These are phyloP conservation scores for Scenedesmus sp. DNA, from an alignment of 163 green algal species.

Conservation along the genomic window DNA sequence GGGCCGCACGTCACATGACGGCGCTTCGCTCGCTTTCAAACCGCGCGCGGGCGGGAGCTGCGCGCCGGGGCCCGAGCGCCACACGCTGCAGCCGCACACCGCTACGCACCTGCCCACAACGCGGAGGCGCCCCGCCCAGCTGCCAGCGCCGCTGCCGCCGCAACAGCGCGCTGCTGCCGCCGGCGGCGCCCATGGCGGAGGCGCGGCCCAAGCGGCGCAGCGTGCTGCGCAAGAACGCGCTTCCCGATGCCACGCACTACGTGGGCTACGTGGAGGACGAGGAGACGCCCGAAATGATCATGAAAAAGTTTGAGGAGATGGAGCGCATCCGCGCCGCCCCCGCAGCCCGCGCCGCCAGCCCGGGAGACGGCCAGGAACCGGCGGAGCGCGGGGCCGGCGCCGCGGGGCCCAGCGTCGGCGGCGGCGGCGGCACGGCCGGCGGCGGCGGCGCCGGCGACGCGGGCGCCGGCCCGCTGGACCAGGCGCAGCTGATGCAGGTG, in stretches of 20 bases:
- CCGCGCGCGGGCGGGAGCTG: too few relatives aligned
- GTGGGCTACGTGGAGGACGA: slow-evolving; percentile 89
- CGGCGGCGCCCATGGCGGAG: too few relatives aligned
- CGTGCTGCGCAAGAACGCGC: slow-evolving; percentile 47
- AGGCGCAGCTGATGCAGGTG: slow-evolving; percentile 74
- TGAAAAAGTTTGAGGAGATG: slow-evolving; percentile 94
- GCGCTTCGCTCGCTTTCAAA: too few relatives aligned
- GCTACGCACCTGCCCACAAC: too few relatives aligned
- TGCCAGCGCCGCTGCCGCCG: too few relatives aligned
- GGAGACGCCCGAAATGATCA: slow-evolving; percentile 96
- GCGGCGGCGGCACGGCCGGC: slow-evolving; percentile 1
- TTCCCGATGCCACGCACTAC: slow-evolving; percentile 87
- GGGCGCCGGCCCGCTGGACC: slow-evolving; percentile 9
- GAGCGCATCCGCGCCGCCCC: slow-evolving; percentile 71
- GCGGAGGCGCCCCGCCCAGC: too few relatives aligned
- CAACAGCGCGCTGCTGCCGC: too few relatives aligned
- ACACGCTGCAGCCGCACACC: too few relatives aligned
- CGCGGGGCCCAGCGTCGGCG: slow-evolving; percentile 15
- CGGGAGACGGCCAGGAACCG: neutral
- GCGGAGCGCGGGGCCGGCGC: neutral
- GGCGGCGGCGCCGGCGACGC: slow-evolving; percentile 1
- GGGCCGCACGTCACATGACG: too few relatives aligned
- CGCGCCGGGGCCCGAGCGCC: too few relatives aligned
- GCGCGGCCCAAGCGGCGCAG: slow-evolving; percentile 76
- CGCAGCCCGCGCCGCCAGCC: neutral